Evolutionary conservation across 495 filamentous ascomycete species (phyloP), one percentile per base, ranked within the genome.

Genomic region (Darksidea phi): DNA sequence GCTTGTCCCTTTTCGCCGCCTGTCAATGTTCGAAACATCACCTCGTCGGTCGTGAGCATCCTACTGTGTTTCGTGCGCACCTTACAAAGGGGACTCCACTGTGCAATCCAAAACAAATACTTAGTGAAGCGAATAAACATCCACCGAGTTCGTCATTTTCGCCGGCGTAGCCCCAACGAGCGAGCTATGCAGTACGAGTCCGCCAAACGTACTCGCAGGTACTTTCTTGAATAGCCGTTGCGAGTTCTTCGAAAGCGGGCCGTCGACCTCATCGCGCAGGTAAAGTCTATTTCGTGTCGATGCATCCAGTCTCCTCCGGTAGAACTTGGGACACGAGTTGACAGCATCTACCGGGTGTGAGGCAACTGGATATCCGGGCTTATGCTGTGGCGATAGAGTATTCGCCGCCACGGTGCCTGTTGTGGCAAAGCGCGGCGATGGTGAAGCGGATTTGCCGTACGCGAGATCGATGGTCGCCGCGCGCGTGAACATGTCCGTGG

Each of bases 231-330:
- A 64, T 54, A 64, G 32, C 24, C 50, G 46, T 42, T 64, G 61
- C 42, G 54, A 54, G 36, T 64, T 64, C 61, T 64, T 64, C 41
- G 54, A 59, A 28, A 64, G 38, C 50, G 47, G 38, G 1, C 52
- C 54, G 0, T 59, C 61, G 11, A 38, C 38, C 10, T 59, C 25
- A 12, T 59, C 55, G n/a, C 55, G 61, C 1, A 64, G 32, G 36
- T 64, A 64, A 54, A 64, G 49, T 15, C 54, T 23, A 28, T 64
- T 64, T 41, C 61, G 36, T 4, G 61, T 64, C 49, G 61, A 64
- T 6, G 54, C 61, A 34, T 64, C 61, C 17, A 64, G 54, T 21
- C 55, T 20, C 1, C 61, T 32, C 5, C 61, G 54, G 45, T 64
- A 64, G 55, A 64, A 64, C 24, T 21, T n/a, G 2, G 54, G 61